Base-by-base conservation (phyloP, 169 alveolate species). In the Plasmodium inui region DNA sequence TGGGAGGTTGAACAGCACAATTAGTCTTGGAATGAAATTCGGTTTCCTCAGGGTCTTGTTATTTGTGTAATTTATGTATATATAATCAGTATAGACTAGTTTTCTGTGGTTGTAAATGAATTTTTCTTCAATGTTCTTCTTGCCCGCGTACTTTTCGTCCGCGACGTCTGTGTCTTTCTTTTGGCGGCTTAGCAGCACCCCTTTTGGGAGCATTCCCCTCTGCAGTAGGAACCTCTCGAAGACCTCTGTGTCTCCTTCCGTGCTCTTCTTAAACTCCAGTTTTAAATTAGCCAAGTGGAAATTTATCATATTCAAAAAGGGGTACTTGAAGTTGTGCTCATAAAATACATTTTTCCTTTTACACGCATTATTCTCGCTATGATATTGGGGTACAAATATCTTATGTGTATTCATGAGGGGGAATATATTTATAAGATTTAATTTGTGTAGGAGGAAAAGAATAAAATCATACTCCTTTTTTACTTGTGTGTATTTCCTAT, bases 251-350 rank as follows among this genome's bases (percentile, higher is more conserved):
- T 26, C 57, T 3, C 41, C 44, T 34, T 78, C 89, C 10, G 84
- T 79, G 50, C 34, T 37, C 32, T 50, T 70, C 73, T 89, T 41
- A 9, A n/a, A 26, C 2, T 71, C 39, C n/a, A 89, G 32, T 89
- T 89, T 89, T 9, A 17, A 61, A 89, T 89, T 89, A n/a, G 50
- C 82, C 72, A 89, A 79, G 82, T 89, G 70, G 22, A 12, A 61
- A 73, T 80, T 89, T 26, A 89, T 89, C 94, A 89, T 89, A 80
- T 89, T 89, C 82, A 89, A 79, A 89, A 89, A 89, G 7, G 94
- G 94, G 37, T 89, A 50, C 46, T 89, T 89, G 50, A 57, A 79
- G 71, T 89, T 89, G 17, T 89, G 94, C 19, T 89, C 90, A 67
- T 89, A 89, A 78, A 89, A 73, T 0, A 89, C 5, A 34, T 79